These are phyloP conservation scores for Starmera quercuum DNA, from an alignment of 805 yeast species.

Conservation along the genomic window DNA sequence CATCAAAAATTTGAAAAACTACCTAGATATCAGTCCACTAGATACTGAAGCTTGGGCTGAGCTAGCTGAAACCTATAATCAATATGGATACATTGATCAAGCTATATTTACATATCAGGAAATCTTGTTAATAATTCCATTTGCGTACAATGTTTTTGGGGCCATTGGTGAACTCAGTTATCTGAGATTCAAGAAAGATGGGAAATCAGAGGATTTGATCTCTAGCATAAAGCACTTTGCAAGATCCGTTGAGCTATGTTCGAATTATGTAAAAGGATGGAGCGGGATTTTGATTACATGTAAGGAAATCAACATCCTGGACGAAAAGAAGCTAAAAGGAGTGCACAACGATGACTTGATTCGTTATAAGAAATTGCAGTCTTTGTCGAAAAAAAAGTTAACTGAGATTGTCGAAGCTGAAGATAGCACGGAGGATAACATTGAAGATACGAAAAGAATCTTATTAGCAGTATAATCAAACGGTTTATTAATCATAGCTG, in stretches of 20 bases:
- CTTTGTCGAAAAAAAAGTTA: constrained; percentile 30
- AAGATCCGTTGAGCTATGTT: constrained; percentile 73
- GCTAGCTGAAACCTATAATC: constrained; percentile 55
- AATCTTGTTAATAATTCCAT: constrained; percentile 57
- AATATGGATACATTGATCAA: constrained; percentile 55
- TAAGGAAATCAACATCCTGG: constrained; percentile 16
- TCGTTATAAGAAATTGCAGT: constrained; percentile 23
- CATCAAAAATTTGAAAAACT: constrained; percentile 45
- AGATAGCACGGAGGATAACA: constrained; percentile 12
- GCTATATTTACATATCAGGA: constrained; percentile 67
- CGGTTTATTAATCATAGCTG: constrained; percentile 2
- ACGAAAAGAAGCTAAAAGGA: constrained; percentile 8
- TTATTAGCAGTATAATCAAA: not conserved
- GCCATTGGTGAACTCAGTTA: constrained; percentile 50
- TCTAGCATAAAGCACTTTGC: constrained; percentile 40
- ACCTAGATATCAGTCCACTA: constrained; percentile 57
- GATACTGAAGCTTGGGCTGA: constrained; percentile 79
- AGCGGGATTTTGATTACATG: constrained; percentile 45
- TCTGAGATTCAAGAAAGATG: constrained; percentile 6
- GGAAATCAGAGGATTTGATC: constrained; percentile 4
- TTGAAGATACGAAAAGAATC: constrained; percentile 13
- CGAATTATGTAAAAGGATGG: constrained; percentile 68
- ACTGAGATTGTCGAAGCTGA: constrained; percentile 24
- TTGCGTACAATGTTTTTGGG: constrained; percentile 59
- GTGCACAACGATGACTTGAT: constrained; percentile 18